Evolutionary conservation across 75 land plant species (phyloP).

Genomic region (Larix kaempferi): DNA sequence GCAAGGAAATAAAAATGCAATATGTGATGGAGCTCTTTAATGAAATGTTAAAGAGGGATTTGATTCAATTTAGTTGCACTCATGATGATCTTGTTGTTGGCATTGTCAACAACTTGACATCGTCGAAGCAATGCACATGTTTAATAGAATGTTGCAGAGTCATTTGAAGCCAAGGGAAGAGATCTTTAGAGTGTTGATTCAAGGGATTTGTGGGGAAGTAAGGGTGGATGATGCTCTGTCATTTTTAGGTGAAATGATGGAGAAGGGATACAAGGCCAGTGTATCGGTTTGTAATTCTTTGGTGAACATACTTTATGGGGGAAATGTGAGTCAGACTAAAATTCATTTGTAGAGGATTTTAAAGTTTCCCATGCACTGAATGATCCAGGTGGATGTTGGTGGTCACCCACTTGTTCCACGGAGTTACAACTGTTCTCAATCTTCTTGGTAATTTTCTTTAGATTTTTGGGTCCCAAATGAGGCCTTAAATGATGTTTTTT

Average conservation of each 20-base stretch:
- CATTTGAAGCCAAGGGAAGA: slow-evolving; percentile 20
- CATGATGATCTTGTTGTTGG: slow-evolving; percentile 34
- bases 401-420: too few relatives aligned
- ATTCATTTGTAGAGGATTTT: too few relatives aligned
- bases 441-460: too few relatives aligned
- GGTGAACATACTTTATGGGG: too few relatives aligned
- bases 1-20: slow-evolving; percentile 25
- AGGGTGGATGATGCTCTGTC: slow-evolving; percentile 30
- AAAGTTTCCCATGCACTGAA: too few relatives aligned
- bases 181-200: slow-evolving; percentile 27
- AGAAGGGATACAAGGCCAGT: slow-evolving; percentile 12
- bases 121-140: slow-evolving; percentile 30
- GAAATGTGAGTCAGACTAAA: too few relatives aligned
- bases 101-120: slow-evolving; percentile 23
- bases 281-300: slow-evolving; percentile 6
- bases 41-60: slow-evolving; percentile 34
- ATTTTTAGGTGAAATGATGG: slow-evolving; percentile 26
- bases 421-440: too few relatives aligned
- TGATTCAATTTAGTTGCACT: slow-evolving; percentile 20
- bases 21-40: slow-evolving; percentile 27
- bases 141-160: slow-evolving; percentile 22
- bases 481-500: too few relatives aligned
- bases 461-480: too few relatives aligned
- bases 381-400: too few relatives aligned
- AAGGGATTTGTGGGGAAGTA: slow-evolving; percentile 2